phyloP scores from a whole-genome alignment of 148 eudicot genomes.

The Silene latifolia region DNA sequence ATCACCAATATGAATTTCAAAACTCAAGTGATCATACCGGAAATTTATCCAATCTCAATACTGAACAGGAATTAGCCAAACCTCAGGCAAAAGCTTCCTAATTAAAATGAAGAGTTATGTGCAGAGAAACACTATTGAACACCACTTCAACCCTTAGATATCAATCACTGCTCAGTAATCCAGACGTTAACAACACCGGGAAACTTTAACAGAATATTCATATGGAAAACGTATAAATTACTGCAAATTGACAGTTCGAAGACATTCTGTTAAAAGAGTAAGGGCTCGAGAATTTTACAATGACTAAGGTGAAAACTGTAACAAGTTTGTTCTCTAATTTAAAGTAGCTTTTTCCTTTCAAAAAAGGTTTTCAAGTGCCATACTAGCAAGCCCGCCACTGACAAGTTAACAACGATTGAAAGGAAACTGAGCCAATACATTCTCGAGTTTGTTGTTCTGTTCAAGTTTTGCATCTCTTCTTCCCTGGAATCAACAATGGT shows the following conservation, averaged over 20 bases:
- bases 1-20: not conserved
- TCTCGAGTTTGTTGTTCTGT: conserved; percentile 56
- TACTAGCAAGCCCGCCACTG: conserved; percentile 78
- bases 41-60: too few relatives aligned
- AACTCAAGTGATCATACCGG: not conserved
- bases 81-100: not conserved
- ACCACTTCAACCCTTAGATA: not conserved
- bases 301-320: conserved; percentile 4
- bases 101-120: not conserved
- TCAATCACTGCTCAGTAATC: not conserved
- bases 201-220: not conserved
- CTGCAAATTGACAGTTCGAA: not conserved
- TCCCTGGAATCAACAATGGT: conserved; percentile 44
- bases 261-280: not conserved
- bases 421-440: conserved; percentile 80
- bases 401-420: conserved; percentile 61
- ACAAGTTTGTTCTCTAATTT: conserved; percentile 10
- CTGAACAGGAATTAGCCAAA: not conserved
- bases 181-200: not conserved
- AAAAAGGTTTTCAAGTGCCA: conserved; percentile 87
- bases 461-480: conserved; percentile 85
- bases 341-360: conserved; percentile 88
- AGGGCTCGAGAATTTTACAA: conserved; percentile 16
- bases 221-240: conserved; percentile 1
- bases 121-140: not conserved